Conservation (phyloP, 352 stramenopile genomes). For the Globisporangium emineosum region DNA sequence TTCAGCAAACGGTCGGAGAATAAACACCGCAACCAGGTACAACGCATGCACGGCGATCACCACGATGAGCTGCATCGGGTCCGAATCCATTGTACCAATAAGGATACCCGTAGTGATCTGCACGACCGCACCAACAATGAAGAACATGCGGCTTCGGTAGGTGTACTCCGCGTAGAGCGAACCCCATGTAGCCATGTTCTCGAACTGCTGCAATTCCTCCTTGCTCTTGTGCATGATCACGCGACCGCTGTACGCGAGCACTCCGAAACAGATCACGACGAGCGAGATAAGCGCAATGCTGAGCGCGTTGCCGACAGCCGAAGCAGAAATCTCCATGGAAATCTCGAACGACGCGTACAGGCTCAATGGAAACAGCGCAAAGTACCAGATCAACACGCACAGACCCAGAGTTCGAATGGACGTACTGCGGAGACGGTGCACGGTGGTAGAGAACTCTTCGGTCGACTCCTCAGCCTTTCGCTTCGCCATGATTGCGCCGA, state of each 20-base stretch:
- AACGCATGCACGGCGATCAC: slow-evolving; percentile 51
- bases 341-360: slow-evolving; percentile 67
- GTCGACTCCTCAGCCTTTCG: slow-evolving; percentile 46
- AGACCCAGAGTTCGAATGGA: slow-evolving; percentile 61
- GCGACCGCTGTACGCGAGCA: slow-evolving; percentile 46
- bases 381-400: slow-evolving; percentile 61
- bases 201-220: slow-evolving; percentile 51
- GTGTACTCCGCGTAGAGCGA: slow-evolving; percentile 61
- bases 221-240: slow-evolving; percentile 55
- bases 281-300: slow-evolving; percentile 44
- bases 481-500: slow-evolving; percentile 50
- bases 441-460: slow-evolving; percentile 31
- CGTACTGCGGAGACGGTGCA: slow-evolving; percentile 51
- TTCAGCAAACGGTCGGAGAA: slow-evolving; percentile 39
- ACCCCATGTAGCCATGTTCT: slow-evolving; percentile 57
- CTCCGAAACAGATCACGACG: slow-evolving; percentile 43
- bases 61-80: slow-evolving; percentile 52
- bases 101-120: slow-evolving; percentile 56
- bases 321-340: slow-evolving; percentile 51
- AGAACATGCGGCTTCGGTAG: slow-evolving; percentile 65
- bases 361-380: slow-evolving; percentile 57
- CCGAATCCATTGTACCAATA: slow-evolving; percentile 50
- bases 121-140: slow-evolving; percentile 46
- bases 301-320: slow-evolving; percentile 33
- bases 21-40: slow-evolving; percentile 46